Base-by-base conservation (phyloP, 1,284 basidiomycete genomes). In the Heliocybe sulcata region DNA sequence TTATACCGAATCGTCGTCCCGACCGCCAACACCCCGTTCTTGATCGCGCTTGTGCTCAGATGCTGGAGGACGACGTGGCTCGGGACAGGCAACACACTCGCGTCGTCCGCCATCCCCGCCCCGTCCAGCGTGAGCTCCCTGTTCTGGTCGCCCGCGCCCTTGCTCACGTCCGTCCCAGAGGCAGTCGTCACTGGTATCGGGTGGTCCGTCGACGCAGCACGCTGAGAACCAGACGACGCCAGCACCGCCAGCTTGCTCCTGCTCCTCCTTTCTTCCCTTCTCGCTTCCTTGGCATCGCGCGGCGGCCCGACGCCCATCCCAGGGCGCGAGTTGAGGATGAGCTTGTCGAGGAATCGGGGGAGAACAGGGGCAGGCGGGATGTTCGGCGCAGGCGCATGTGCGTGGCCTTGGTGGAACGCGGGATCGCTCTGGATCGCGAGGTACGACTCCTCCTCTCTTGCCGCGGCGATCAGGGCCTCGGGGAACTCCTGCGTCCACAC, bases 31-130 rank as follows among this genome's bases (percentile, higher is more conserved):
- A 96, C 93, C 2, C 94, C 94, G 67, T 95, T 93, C 69, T 88
- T 83, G 64, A 99, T 99, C 58, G 94, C 92, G 68, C 92, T 96
- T 52, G 96, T 98, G 58, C 94, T 94, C 57, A 99, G 72, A 70
- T 99, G 97, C 62, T 98, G 94, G 60, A 99, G 77, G 42, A 98
- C 94, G 33, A 94, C 94, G 72, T 98, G 96, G 54, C 88, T 92
- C 20, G 94, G 94, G 19, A 97, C 94, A 8, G 96, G 92, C 59
- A 99, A 72, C 56, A 99, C 93, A 47, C 88, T 90, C 61, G 87
- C 92, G 68, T 99, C 96, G 69, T 99, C 94, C 27, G 92, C 83
- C 47, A 85, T 63, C 26, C 77, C 72, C 0, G 67, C 65, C 2
- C 69, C 72, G n/a, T 75, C 73, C 45, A 72, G 58, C 26, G 58